phyloP scores from a whole-genome alignment of 1,139 yeast genomes.

The Scheffersomyces quercinus region DNA sequence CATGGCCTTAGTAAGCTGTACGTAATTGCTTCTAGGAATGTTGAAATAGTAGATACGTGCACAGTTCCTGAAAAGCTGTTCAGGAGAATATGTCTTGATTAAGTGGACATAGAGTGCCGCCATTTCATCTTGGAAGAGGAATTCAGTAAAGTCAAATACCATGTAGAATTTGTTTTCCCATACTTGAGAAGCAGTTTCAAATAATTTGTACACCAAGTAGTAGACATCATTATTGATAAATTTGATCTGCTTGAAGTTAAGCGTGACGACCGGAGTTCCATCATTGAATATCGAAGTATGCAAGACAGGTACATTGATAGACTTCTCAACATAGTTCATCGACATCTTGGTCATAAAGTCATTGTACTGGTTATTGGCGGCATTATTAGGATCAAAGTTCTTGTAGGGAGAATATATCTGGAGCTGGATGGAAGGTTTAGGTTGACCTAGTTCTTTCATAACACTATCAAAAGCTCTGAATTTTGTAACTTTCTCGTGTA shows the following conservation, averaged over 20 bases:
- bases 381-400: conserved; percentile 39
- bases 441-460: conserved; percentile 37
- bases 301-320: conserved; percentile 48
- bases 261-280: conserved; percentile 69
- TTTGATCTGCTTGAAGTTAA: conserved; percentile 48
- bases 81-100: conserved; percentile 45
- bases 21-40: conserved; percentile 48
- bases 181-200: conserved; percentile 69
- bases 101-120: conserved; percentile 32
- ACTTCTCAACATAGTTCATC: conserved; percentile 49
- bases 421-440: conserved; percentile 46
- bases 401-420: conserved; percentile 55
- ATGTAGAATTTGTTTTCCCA: conserved; percentile 71
- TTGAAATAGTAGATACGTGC: conserved; percentile 60
- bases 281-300: conserved; percentile 68
- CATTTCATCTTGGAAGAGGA: conserved; percentile 32
- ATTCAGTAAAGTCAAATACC: conserved; percentile 72
- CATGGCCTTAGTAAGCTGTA: conserved; percentile 30
- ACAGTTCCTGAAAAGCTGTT: conserved; percentile 55
- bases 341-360: conserved; percentile 78
- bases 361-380: conserved; percentile 52
- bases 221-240: conserved; percentile 53
- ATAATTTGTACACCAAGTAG: conserved; percentile 56
- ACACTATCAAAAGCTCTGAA: conserved; percentile 31
- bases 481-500: conserved; percentile 26